These are phyloP conservation scores for Dalbergia cultrata DNA, from an alignment of 306 rosid species.

Conservation along the genomic window DNA sequence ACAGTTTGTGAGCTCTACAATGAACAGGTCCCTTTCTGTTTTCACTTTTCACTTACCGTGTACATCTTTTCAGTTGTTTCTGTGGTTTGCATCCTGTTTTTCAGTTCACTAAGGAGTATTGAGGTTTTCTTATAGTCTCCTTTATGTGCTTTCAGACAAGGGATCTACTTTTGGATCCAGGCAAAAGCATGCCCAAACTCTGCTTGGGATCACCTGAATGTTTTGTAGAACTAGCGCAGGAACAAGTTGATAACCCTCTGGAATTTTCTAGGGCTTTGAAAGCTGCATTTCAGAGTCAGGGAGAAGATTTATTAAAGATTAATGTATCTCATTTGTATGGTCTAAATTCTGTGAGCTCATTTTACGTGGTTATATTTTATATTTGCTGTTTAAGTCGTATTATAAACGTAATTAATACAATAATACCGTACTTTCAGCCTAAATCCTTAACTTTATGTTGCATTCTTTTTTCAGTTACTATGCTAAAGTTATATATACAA, in stretches of 20 bases:
- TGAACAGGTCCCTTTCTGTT: slow-evolving; percentile 79
- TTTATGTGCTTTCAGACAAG: slow-evolving; percentile 68
- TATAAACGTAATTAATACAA: not conserved
- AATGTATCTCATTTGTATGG: slow-evolving; percentile 92
- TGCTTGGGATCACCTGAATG: slow-evolving; percentile 70
- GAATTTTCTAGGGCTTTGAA: slow-evolving; percentile 80
- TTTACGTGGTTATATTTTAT: slow-evolving; percentile 13
- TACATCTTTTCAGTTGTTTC: slow-evolving; percentile 29
- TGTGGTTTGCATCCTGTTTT: slow-evolving; percentile 42
- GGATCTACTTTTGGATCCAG: slow-evolving; percentile 80
- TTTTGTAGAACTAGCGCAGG: slow-evolving; percentile 77
- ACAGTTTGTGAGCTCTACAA: slow-evolving; percentile 87
- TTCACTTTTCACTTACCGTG: slow-evolving; percentile 28
- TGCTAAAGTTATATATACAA: not conserved
- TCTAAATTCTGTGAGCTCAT: slow-evolving; percentile 49
- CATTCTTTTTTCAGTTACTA: not conserved
- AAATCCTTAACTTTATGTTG: not conserved
- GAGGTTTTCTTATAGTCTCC: slow-evolving; percentile 43
- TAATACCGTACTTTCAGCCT: slow-evolving; percentile 19
- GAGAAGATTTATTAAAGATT: slow-evolving; percentile 69
- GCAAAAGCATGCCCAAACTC: slow-evolving; percentile 67
- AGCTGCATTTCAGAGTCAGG: slow-evolving; percentile 78
- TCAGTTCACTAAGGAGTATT: slow-evolving; percentile 36
- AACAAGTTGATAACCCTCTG: slow-evolving; percentile 84
- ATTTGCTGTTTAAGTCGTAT: slow-evolving; percentile 40